Conservation (phyloP, 2,329 filamentous ascomycete species). For the Fusarium domesticum region DNA sequence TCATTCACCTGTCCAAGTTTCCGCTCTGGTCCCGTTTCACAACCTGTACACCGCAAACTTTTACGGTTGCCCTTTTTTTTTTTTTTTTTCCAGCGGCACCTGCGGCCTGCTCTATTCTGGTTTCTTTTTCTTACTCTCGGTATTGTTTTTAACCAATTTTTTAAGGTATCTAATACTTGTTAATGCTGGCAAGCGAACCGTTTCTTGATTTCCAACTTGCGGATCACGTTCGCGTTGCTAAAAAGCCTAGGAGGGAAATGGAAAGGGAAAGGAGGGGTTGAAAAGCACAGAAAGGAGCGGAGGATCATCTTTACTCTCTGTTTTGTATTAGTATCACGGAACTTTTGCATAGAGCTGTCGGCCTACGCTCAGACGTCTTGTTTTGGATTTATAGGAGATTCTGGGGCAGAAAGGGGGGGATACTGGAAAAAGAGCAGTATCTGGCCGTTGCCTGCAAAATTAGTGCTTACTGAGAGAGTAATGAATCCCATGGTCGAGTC, state of each 20-base stretch:
- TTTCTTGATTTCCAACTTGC: not conserved
- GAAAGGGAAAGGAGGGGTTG: conserved; percentile 1
- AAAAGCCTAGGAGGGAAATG: not conserved
- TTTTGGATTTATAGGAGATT: not conserved
- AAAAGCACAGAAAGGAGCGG: conserved; percentile 9
- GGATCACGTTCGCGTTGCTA: no score
- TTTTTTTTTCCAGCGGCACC: no score
- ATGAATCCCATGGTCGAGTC: not conserved
- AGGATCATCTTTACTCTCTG: conserved; percentile 14
- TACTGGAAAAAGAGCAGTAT: not conserved
- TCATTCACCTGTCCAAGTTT: not conserved
- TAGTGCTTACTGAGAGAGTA: not conserved
- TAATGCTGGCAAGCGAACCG: not conserved
- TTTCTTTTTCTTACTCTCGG: not conserved
- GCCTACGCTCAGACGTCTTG: not conserved
- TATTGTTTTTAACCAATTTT: not conserved
- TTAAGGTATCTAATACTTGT: not conserved
- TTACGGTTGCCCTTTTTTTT: no score
- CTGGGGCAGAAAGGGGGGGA: not conserved
- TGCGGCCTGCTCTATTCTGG: not conserved
- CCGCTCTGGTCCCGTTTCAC: not conserved
- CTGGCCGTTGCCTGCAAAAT: not conserved
- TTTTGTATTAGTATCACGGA: conserved; percentile 13
- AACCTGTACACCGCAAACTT: no score
- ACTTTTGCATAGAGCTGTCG: conserved; percentile 11